Base-by-base conservation (phyloP, 75 land plant species). In the Sequoia sempervirens region DNA sequence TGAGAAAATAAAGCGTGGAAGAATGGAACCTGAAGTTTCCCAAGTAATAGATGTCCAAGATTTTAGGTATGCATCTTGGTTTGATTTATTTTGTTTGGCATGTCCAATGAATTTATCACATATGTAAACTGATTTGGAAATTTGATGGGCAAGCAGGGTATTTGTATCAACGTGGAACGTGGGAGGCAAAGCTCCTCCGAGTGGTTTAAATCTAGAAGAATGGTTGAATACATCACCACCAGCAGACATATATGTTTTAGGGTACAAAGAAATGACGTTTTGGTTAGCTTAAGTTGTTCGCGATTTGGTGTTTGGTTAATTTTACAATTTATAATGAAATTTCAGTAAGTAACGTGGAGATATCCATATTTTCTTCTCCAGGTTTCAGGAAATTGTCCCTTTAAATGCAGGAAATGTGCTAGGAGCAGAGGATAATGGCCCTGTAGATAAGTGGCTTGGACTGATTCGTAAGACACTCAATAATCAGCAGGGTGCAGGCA, bases 361-460 rank as follows among this genome's bases (percentile, higher is more conserved):
- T 32, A 50, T 85, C 89, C 73, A 70, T 70, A 70, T 70, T 32
- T 70, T 83, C 86, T 26, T 26, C 41, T 86, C 88, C 88, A 91
- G 93, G 64, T 96, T 97, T 84, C 98, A 97, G 82, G 99, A 97
- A 84, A 94, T 97, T 79, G 98, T 97, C 47, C 99, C 99, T 45
- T 82, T 97, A 84, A 97, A 96, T 88, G 96, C 98, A 70, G 93
- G 96, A 64, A 97, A 97, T 90, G 92, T 97, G 23, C 82, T 97
- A 4, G 96, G 98, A 28, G 91, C 98, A 79, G 99, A 97, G 85
- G 94, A 95, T 83, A 92, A 90, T 86, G 98, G 93, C 1, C 98
- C 98, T n/a, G 94, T 98, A 7, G 91, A 84, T 64, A 94, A 89
- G 79, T 97, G 99, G 99, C 86, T 90, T 12, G 46, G 88, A 30